Evolutionary conservation across 441 rosid species (phyloP).

Genomic region (Populus trichocarpa): DNA sequence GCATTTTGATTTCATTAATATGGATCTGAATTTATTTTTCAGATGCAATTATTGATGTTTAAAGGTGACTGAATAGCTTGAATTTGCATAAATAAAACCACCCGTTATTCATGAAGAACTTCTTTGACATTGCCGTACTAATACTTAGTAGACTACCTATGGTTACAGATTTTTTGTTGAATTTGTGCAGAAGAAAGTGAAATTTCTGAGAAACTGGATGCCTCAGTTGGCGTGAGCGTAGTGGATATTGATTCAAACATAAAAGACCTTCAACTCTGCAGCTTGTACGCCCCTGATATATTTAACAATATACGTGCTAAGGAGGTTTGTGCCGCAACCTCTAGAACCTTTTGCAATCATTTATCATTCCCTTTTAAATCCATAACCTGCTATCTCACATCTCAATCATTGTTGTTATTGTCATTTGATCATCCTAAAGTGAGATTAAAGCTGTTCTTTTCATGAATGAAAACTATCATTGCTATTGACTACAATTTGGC

Average conservation of each 20-base stretch:
- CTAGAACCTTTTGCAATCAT: neutral
- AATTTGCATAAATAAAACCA: neutral
- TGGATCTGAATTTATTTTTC: neutral
- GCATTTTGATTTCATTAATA: neutral
- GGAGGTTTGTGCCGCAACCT: constrained; percentile 57
- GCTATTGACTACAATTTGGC: neutral
- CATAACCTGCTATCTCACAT: neutral
- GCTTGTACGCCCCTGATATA: constrained; percentile 74
- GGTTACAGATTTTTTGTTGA: constrained; percentile 14
- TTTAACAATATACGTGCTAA: constrained; percentile 48
- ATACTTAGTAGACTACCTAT: constrained; percentile 6
- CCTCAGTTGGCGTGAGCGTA: constrained; percentile 31
- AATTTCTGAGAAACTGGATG: constrained; percentile 29
- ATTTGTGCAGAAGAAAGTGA: constrained; percentile 53
- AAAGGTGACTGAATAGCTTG: neutral
- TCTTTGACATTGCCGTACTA: neutral
- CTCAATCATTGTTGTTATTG: constrained; percentile 1
- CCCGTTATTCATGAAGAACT: neutral
- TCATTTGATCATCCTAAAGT: neutral
- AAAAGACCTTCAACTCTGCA: constrained; percentile 68
- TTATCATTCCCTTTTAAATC: neutral
- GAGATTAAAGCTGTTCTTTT: neutral
- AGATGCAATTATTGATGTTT: neutral
- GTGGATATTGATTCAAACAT: constrained; percentile 67
- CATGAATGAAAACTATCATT: neutral